Conservation (phyloP, 495 filamentous ascomycete genomes). For the Cercophora samala region DNA sequence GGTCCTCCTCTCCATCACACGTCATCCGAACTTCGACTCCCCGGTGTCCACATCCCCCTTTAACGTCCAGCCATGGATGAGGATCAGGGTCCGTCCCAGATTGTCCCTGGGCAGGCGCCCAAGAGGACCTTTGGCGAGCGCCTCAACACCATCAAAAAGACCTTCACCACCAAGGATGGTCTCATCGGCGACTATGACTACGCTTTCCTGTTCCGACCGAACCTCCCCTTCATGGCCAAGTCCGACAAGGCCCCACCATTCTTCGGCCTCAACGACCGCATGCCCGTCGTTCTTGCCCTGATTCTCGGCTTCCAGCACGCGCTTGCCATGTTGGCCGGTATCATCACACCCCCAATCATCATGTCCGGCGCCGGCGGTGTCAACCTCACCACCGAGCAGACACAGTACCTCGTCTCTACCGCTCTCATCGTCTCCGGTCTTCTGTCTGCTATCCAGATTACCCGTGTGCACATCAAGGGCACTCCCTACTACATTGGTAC, state of each 20-base stretch:
- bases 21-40: neutral
- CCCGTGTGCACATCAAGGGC: conserved; percentile 72
- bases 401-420: conserved; percentile 85
- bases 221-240: conserved; percentile 78
- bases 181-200: conserved; percentile 87
- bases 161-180: conserved; percentile 59
- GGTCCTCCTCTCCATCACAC: neutral
- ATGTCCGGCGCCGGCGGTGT: conserved; percentile 62
- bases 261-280: conserved; percentile 79
- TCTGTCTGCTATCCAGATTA: conserved; percentile 77
- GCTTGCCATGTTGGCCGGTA: conserved; percentile 52
- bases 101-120: conserved; percentile 35
- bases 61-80: conserved; percentile 30
- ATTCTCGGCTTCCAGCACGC: conserved; percentile 50
- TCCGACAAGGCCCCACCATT: conserved; percentile 65
- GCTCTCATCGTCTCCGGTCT: conserved; percentile 83
- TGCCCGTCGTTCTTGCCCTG: conserved; percentile 76
- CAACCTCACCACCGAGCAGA: conserved; percentile 56
- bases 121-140: conserved; percentile 34
- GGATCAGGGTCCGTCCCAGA: conserved; percentile 45
- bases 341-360: conserved; percentile 78
- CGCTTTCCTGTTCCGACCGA: conserved; percentile 65
- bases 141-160: conserved; percentile 31
- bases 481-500: conserved; percentile 87
- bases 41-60: conserved; percentile 25